Evolutionary conservation across 2,329 filamentous ascomycete species (phyloP).

Genomic region (Coniella lustricola): DNA sequence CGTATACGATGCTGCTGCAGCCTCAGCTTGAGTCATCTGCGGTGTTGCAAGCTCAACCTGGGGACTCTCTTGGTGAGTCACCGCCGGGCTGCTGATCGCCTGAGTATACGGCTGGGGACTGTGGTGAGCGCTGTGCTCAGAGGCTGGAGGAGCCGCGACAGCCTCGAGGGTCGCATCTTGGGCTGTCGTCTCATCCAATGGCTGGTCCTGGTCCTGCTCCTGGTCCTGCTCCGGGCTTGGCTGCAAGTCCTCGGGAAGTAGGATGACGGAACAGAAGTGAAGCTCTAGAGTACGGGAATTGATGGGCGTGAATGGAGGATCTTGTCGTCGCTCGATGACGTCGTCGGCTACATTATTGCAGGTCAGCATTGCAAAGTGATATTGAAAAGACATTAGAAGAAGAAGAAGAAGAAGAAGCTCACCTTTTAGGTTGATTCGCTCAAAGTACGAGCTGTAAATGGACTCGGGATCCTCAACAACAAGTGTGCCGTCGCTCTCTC

Average conservation of each 20-base stretch:
- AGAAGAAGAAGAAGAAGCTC: constrained; percentile 28
- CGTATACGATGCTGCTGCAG: too few relatives aligned
- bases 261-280: constrained; percentile 36
- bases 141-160: not conserved
- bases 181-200: not conserved
- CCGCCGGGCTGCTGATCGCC: too few relatives aligned
- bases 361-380: constrained; percentile 11
- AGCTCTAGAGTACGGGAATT: constrained; percentile 41
- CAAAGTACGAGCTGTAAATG: constrained; percentile 44
- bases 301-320: constrained; percentile 43
- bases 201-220: not conserved
- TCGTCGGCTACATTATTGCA: constrained; percentile 26
- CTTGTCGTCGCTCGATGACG: constrained; percentile 40
- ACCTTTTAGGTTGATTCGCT: constrained; percentile 51
- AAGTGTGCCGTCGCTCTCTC: constrained; percentile 41
- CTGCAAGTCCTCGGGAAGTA: constrained; percentile 24
- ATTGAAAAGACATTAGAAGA: too few relatives aligned
- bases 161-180: not conserved
- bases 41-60: too few relatives aligned
- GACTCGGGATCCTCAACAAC: constrained; percentile 40
- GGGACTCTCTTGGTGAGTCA: too few relatives aligned
- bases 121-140: not conserved
- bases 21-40: too few relatives aligned
- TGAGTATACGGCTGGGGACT: not conserved
- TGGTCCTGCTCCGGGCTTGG: not conserved